phyloP scores from a whole-genome alignment of 257 asterid species.

The Buddleja alternifolia region DNA sequence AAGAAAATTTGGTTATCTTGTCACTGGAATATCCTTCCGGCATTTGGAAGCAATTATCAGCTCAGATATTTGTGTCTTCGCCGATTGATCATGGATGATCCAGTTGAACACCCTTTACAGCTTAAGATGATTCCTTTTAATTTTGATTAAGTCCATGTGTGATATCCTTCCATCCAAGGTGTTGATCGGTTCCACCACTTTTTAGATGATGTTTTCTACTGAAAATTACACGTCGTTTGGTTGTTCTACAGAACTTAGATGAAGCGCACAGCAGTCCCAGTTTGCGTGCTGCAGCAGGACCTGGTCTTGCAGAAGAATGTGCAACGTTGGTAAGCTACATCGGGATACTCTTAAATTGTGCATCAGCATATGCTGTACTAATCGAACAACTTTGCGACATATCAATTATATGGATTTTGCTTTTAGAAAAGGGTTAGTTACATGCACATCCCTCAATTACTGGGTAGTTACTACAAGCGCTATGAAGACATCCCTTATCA shows the following conservation, averaged over 20 bases:
- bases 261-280: conserved; percentile 99
- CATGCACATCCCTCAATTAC: too few relatives aligned
- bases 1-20: neutral
- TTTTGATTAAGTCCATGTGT: conserved; percentile 17
- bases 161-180: neutral
- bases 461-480: too few relatives aligned
- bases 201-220: conserved; percentile 24
- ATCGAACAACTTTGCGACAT: neutral
- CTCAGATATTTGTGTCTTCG: conserved; percentile 3
- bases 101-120: conserved; percentile 1
- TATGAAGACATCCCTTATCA: too few relatives aligned
- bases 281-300: conserved; percentile 98
- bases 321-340: conserved; percentile 44
- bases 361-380: neutral
- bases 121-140: conserved; percentile 19
- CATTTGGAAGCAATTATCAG: conserved; percentile 3
- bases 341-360: neutral
- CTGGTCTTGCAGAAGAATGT: conserved; percentile 94
- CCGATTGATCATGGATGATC: conserved; percentile 7
- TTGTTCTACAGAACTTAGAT: conserved; percentile 73
- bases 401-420: conserved; percentile 4
- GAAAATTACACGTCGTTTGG: conserved; percentile 29
- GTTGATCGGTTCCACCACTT: conserved; percentile 1
- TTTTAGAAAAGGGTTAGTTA: too few relatives aligned
- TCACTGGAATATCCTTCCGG: neutral